A percentile compares a stretch with the other conserved stretches of the same genome.
Conservation (phyloP, 768 basidiomycete species). For the Xanthoconium stramineum region DNA sequence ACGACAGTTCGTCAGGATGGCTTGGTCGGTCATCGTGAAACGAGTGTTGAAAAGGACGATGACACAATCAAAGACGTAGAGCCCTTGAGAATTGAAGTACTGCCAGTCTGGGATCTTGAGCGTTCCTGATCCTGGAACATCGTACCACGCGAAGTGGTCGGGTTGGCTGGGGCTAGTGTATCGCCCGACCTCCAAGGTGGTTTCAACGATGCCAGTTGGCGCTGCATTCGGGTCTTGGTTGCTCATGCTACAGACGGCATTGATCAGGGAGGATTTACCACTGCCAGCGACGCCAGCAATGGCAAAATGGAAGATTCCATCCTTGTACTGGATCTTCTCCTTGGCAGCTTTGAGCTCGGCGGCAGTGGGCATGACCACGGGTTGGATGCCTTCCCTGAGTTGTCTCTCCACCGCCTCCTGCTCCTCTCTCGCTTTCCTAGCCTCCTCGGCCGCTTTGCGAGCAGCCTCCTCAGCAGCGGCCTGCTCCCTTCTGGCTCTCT, state of each 20-base stretch:
- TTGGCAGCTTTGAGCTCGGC: slow-evolving; percentile 26
- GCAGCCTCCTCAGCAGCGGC: slow-evolving; percentile 26
- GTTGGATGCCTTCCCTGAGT: slow-evolving; percentile 27
- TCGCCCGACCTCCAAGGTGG: slow-evolving; percentile 28
- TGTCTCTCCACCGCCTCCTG: slow-evolving; percentile 21
- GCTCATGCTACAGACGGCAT: slow-evolving; percentile 31
- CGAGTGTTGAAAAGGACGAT: slow-evolving; percentile 35
- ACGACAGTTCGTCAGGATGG: slow-evolving; percentile 31
- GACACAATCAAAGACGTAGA: slow-evolving; percentile 37
- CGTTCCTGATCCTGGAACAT: slow-evolving; percentile 38
- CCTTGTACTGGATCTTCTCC: slow-evolving; percentile 24
- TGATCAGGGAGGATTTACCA: slow-evolving; percentile 32
- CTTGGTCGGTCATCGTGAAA: slow-evolving; percentile 35
- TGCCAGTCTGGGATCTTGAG: slow-evolving; percentile 35
- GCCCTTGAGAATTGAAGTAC: slow-evolving; percentile 38
- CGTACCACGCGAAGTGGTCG: slow-evolving; percentile 34
- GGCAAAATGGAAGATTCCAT: slow-evolving; percentile 30
- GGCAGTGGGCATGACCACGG: slow-evolving; percentile 29
- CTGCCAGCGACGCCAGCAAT: slow-evolving; percentile 30
- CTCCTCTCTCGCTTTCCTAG: slow-evolving; percentile 20
- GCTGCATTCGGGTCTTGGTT: slow-evolving; percentile 30
- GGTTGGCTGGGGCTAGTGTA: slow-evolving; percentile 27
- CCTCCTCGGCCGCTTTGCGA: slow-evolving; percentile 20
- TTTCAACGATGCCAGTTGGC: slow-evolving; percentile 32
- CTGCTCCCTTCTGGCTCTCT: slow-evolving; percentile 12